A percentile compares a stretch with the other conserved stretches of the same genome.
Conservation (phyloP, 148 eudicot genomes). For the Chenopodium quinoa region DNA sequence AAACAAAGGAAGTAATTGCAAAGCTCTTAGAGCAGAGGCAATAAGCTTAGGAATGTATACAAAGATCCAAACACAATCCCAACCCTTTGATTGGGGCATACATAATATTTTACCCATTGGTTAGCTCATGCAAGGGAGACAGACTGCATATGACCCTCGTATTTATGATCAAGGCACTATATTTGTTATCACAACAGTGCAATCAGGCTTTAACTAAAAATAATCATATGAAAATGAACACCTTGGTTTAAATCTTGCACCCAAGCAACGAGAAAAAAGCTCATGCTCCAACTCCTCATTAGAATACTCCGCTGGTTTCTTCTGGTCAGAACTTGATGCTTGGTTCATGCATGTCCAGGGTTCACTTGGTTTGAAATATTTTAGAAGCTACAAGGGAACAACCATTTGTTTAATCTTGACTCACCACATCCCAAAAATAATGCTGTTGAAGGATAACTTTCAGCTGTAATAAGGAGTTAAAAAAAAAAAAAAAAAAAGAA, state of each 20-base stretch:
- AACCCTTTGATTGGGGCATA: background rate
- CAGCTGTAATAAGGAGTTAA: background rate
- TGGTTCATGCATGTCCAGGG: slow-evolving; percentile 42
- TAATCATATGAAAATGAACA: slow-evolving; percentile 10
- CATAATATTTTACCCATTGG: background rate
- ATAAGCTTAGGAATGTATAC: background rate
- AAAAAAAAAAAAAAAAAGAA: background rate
- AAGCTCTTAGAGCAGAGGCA: background rate
- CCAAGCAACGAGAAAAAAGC: slow-evolving; percentile 39
- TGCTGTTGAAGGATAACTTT: background rate
- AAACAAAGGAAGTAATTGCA: background rate
- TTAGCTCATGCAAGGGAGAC: background rate
- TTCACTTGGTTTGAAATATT: slow-evolving; percentile 19
- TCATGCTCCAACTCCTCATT: slow-evolving; percentile 44
- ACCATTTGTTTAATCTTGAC: background rate
- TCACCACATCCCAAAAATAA: background rate
- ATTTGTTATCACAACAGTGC: background rate
- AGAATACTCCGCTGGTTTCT: slow-evolving; percentile 41
- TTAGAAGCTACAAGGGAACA: slow-evolving; percentile 20
- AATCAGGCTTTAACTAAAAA: background rate
- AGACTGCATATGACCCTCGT: background rate
- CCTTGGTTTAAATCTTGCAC: slow-evolving; percentile 43
- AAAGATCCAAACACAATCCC: background rate
- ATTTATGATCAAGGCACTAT: background rate
- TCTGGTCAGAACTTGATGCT: slow-evolving; percentile 23